phyloP scores from a whole-genome alignment of 2,329 filamentous ascomycete genomes.

The Aspergillus udagawae region DNA sequence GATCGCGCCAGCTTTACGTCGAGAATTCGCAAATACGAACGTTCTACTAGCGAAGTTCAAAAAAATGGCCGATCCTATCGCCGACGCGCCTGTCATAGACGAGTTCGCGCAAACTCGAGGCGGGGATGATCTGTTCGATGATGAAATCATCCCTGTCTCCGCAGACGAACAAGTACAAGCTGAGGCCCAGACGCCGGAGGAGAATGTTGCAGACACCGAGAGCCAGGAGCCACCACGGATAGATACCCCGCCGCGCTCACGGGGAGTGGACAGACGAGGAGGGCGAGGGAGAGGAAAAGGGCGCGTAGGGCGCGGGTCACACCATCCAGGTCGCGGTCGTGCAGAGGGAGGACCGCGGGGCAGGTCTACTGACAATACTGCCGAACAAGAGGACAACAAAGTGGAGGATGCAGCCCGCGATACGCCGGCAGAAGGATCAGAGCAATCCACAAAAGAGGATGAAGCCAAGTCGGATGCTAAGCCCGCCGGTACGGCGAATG shows the following conservation, averaged over 20 bases:
- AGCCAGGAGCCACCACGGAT: conserved; percentile 15
- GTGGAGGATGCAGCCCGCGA: conserved; percentile 15
- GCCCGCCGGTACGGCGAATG: conserved; percentile 16
- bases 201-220: conserved; percentile 12
- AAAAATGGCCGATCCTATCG: conserved; percentile 3
- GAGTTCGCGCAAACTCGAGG: conserved; percentile 49
- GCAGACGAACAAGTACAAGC: conserved; percentile 27
- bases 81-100: conserved; percentile 33
- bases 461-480: conserved; percentile 10
- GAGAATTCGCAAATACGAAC: background rate
- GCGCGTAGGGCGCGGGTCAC: conserved; percentile 22
- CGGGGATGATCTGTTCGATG: conserved; percentile 49
- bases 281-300: conserved; percentile 28
- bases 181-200: conserved; percentile 13
- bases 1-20: background rate
- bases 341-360: conserved; percentile 15
- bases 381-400: conserved; percentile 8
- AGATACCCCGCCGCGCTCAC: conserved; percentile 24
- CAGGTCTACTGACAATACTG: conserved; percentile 13
- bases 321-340: conserved; percentile 16
- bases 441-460: conserved; percentile 15
- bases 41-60: background rate
- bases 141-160: conserved; percentile 46
- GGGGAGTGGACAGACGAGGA: conserved; percentile 29
- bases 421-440: conserved; percentile 6